These are phyloP conservation scores for Isabelozyma pseudorhagii DNA, from an alignment of 805 yeast genomes.

Conservation along the genomic window DNA sequence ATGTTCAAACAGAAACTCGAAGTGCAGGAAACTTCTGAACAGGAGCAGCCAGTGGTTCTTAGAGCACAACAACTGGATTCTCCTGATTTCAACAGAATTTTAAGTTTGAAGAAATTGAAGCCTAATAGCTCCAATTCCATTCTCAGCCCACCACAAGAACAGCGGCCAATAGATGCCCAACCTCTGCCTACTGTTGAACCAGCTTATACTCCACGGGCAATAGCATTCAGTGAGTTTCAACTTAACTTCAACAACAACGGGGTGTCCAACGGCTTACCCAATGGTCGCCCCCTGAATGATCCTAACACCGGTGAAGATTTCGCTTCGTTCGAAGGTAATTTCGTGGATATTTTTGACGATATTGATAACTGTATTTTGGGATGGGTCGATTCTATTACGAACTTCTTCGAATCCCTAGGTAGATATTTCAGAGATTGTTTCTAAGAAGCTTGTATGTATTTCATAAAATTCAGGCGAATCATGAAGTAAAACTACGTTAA, in stretches of 20 bases:
- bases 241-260: slow-evolving; percentile 12
- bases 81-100: slow-evolving; percentile 3
- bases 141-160: slow-evolving; percentile 2
- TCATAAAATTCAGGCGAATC: not conserved
- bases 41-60: not conserved
- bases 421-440: not conserved
- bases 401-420: not conserved
- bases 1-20: not conserved
- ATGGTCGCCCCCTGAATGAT: not conserved
- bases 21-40: not conserved
- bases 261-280: not conserved
- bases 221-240: slow-evolving; percentile 17
- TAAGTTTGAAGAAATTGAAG: slow-evolving; percentile 6
- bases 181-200: slow-evolving; percentile 4
- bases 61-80: not conserved
- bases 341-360: slow-evolving; percentile 14
- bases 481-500: not conserved
- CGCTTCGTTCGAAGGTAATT: slow-evolving; percentile 12
- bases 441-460: not conserved
- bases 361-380: slow-evolving; percentile 14
- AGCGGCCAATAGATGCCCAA: slow-evolving; percentile 1
- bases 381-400: slow-evolving; percentile 3
- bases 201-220: slow-evolving; percentile 19
- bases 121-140: slow-evolving; percentile 15
- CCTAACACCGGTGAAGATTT: not conserved